Conservation (phyloP, 371 early-diverging fungal genomes). For the Cokeromyces recurvatus region DNA sequence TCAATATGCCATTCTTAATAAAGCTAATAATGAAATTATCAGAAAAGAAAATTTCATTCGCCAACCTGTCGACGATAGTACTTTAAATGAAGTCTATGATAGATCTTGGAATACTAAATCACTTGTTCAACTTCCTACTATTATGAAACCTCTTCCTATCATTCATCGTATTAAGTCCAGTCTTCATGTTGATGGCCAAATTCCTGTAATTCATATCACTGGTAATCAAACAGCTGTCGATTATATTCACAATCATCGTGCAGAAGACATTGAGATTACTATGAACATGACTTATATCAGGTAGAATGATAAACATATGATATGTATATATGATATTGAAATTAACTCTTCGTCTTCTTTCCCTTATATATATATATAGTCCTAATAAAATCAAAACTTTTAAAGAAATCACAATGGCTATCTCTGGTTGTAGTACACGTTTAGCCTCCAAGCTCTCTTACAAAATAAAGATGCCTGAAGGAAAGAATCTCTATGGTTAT, state of each 20-base stretch:
- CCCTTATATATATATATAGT: background rate
- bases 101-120: slow-evolving; percentile 16
- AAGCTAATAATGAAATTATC: background rate
- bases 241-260: slow-evolving; percentile 16
- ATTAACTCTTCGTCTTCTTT: background rate
- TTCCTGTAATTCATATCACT: slow-evolving; percentile 20
- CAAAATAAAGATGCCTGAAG: slow-evolving; percentile 22
- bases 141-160: slow-evolving; percentile 4
- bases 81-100: slow-evolving; percentile 15
- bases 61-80: background rate
- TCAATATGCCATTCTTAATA: slow-evolving; percentile 6
- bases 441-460: slow-evolving; percentile 18
- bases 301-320: background rate
- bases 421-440: slow-evolving; percentile 25
- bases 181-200: slow-evolving; percentile 14
- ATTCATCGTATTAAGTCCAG: slow-evolving; percentile 16
- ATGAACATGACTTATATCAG: slow-evolving; percentile 28
- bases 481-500: slow-evolving; percentile 20
- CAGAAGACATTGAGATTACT: slow-evolving; percentile 10
- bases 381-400: slow-evolving; percentile 3
- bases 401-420: slow-evolving; percentile 6
- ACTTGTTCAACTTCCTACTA: slow-evolving; percentile 3
- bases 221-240: slow-evolving; percentile 15
- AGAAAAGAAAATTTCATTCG: slow-evolving; percentile 12
- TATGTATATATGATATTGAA: too few relatives aligned